Conservation (phyloP, 306 rosid species). For the Spatholobus suberectus region DNA sequence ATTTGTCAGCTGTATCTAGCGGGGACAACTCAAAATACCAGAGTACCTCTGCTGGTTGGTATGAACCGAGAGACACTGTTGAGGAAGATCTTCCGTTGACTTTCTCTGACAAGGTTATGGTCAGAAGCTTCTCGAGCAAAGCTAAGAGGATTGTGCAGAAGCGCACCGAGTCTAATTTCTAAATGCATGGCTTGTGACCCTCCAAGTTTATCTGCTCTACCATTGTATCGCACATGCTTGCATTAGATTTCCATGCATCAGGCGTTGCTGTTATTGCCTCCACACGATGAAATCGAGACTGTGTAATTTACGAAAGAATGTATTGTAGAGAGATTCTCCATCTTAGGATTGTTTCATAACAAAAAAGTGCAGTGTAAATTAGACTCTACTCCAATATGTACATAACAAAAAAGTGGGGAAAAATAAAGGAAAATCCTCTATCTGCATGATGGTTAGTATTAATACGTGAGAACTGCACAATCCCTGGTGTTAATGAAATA, state of each 20-base stretch:
- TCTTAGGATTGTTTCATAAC: constrained; percentile 31
- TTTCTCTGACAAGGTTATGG: constrained; percentile 61
- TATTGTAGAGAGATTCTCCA: constrained; percentile 34
- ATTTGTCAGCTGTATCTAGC: constrained; percentile 31
- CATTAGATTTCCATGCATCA: neutral
- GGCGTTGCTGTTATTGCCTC: neutral
- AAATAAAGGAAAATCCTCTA: neutral
- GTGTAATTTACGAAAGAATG: constrained; percentile 13
- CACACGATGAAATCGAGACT: neutral
- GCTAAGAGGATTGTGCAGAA: constrained; percentile 54
- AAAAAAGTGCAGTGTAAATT: constrained; percentile 20
- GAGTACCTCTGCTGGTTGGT: constrained; percentile 54
- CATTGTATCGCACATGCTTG: neutral
- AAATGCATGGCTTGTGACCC: neutral
- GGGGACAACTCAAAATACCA: constrained; percentile 45
- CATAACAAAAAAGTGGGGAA: neutral
- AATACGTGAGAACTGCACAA: neutral
- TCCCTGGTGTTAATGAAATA: neutral
- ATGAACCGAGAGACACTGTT: constrained; percentile 49
- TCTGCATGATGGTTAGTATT: neutral
- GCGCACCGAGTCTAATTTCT: constrained; percentile 21
- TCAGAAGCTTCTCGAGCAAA: constrained; percentile 61
- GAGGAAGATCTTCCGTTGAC: constrained; percentile 91
- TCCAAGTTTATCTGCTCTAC: neutral
- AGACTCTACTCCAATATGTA: constrained; percentile 35